These are phyloP conservation scores for Mortierella hygrophila DNA, from an alignment of 192 early-diverging fungal genomes.

Conservation along the genomic window DNA sequence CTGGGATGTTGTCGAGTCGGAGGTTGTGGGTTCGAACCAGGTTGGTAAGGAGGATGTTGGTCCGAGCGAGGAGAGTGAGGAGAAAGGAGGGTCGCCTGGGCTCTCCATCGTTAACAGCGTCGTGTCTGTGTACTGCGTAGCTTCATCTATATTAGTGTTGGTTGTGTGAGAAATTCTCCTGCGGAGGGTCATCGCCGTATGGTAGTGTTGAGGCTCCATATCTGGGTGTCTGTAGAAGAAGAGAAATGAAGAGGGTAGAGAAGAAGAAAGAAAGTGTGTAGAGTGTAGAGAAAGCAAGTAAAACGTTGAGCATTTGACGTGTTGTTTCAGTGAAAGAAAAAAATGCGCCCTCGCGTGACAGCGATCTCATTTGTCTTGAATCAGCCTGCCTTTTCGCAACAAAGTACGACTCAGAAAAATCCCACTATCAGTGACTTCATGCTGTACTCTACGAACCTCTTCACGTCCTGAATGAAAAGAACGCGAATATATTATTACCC, in stretches of 20 bases:
- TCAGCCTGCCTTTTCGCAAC: no score
- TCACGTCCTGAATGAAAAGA: no score
- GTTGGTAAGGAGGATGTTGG: not conserved
- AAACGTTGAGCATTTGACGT: no score
- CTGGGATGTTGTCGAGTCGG: not conserved
- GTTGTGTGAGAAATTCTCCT: not conserved
- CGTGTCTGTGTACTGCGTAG: not conserved
- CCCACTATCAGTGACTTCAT: no score
- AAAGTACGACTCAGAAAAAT: no score
- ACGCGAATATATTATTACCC: no score
- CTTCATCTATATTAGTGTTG: not conserved
- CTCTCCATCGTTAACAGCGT: not conserved
- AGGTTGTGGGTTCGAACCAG: not conserved
- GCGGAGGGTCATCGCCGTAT: not conserved
- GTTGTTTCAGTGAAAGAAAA: no score
- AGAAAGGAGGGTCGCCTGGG: not conserved
- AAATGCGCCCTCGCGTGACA: no score
- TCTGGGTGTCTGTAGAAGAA: not conserved
- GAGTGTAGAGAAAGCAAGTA: no score
- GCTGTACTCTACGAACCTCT: no score
- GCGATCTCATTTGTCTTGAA: no score
- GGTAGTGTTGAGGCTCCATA: constrained; percentile 5
- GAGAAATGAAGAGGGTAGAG: not conserved
- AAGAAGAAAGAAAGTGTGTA: constrained; percentile 17
- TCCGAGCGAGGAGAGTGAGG: not conserved